Base-by-base conservation (phyloP, 2,329 filamentous ascomycete genomes). In the Pseudogymnoascus sp. region DNA sequence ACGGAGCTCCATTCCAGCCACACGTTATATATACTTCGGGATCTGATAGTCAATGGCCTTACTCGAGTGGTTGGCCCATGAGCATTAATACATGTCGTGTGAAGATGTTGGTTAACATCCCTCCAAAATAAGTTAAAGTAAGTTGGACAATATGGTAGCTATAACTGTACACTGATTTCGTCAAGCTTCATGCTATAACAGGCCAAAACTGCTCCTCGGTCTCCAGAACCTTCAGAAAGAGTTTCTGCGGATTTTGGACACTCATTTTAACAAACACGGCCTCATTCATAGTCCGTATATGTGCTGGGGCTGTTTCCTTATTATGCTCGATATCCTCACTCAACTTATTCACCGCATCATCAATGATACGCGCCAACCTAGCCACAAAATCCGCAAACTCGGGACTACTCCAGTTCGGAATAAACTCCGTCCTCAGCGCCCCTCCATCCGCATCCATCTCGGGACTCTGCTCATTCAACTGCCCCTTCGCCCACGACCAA, bases 381-480 rank as follows among this genome's bases (percentile, higher is more conserved):
- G 80, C 75, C 12, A 88, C 86, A 75, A 88, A 88, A 60, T 68
- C 74, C 38, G 77, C 77, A 71, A 90, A 90, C 68, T 85, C 83
- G 2, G 72, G 67, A 66, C 82, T 84, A 49, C 83, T 85, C 88
- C 87, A 90, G 69, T 89, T 89, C 0, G 82, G 82, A 63, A 90
- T 89, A 66, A 90, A 88, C 69, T 84, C 81, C 60, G 77, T 78
- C 63, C 86, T 77, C 72, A 89, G 73, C 4, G 86, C 87, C 0
- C 87, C 87, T 0, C 86, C 86, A 71, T 89, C 87, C 0, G 77
- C 77, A 69, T 88, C 86, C 1, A 69, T 67, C 16, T 76, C 71
- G 42, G 71, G 67, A 4, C 59, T 64, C 3, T 67, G 70, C 21
- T 75, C 76, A 69, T 72, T 75, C 3, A 71, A 28, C 12, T 37